Percentiles rank a stretch among this genome's conserved stretches.
These are phyloP conservation scores for Aschersonia sp. DNA, from an alignment of 2,329 filamentous ascomycete genomes.

Conservation along the genomic window DNA sequence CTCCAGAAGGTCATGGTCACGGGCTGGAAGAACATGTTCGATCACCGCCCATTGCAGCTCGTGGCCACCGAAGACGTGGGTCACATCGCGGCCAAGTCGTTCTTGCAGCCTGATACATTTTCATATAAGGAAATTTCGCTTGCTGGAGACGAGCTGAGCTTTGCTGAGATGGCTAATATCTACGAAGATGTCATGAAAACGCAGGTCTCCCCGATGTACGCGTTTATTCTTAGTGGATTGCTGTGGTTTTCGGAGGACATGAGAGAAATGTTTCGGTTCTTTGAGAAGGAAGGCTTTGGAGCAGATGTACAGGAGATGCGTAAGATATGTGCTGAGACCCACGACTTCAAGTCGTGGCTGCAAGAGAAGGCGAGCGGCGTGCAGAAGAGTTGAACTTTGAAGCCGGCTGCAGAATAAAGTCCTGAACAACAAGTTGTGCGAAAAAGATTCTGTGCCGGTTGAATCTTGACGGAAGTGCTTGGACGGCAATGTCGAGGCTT, in stretches of 20 bases:
- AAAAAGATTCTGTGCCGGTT: too few relatives aligned
- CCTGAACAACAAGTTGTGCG: too few relatives aligned
- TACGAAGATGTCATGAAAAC: slow-evolving; percentile 17
- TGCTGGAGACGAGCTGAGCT: slow-evolving; percentile 24
- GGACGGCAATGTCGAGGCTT: too few relatives aligned
- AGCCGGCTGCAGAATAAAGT: too few relatives aligned
- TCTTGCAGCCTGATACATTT: slow-evolving; percentile 17
- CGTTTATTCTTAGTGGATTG: slow-evolving; percentile 13
- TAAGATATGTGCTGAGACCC: neutral
- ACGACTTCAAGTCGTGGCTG: neutral
- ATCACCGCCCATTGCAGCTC: slow-evolving; percentile 11
- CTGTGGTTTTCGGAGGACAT: slow-evolving; percentile 16
- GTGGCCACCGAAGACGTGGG: slow-evolving; percentile 23
- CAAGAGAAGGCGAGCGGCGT: neutral
- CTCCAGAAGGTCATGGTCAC: slow-evolving; percentile 14
- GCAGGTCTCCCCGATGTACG: slow-evolving; percentile 14
- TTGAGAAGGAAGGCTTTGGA: slow-evolving; percentile 17
- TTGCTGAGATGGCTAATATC: slow-evolving; percentile 13
- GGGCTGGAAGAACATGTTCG: slow-evolving; percentile 15
- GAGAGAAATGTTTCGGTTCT: slow-evolving; percentile 21
- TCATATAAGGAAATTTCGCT: slow-evolving; percentile 17
- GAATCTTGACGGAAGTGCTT: too few relatives aligned
- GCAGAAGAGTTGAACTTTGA: too few relatives aligned
- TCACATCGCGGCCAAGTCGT: slow-evolving; percentile 20
- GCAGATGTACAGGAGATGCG: slow-evolving; percentile 15